These are phyloP conservation scores for Trametes gibbosa DNA, from an alignment of 768 basidiomycete genomes.

Conservation along the genomic window DNA sequence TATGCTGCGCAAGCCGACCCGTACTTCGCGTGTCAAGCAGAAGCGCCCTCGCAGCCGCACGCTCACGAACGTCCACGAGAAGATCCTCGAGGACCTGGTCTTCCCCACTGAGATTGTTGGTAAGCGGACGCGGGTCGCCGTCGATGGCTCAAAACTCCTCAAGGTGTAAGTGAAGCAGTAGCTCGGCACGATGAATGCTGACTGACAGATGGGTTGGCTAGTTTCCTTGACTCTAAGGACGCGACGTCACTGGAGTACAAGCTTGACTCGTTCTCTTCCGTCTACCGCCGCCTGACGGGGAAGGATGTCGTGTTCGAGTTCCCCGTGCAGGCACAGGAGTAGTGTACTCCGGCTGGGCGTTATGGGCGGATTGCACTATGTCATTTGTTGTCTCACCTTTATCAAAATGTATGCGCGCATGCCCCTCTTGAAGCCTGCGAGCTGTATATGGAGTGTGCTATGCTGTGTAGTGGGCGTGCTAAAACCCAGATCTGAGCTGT, in stretches of 20 bases:
- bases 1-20: slow-evolving; percentile 96
- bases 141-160: slow-evolving; percentile 92
- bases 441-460: slow-evolving; percentile 11
- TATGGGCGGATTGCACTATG: slow-evolving; percentile 34
- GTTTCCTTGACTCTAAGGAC: slow-evolving; percentile 97
- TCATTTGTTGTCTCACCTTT: slow-evolving; percentile 27
- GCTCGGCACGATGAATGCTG: slow-evolving; percentile 2
- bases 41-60: slow-evolving; percentile 97
- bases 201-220: slow-evolving; percentile 31
- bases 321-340: slow-evolving; percentile 73
- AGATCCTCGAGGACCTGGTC: slow-evolving; percentile 98
- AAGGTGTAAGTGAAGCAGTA: slow-evolving; percentile 78
- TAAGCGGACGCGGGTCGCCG: slow-evolving; percentile 91
- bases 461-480: not conserved
- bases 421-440: slow-evolving; percentile 25
- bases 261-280: slow-evolving; percentile 97
- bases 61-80: slow-evolving; percentile 95
- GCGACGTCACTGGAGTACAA: slow-evolving; percentile 99
- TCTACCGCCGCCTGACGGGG: slow-evolving; percentile 93
- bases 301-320: slow-evolving; percentile 97
- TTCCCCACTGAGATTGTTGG: slow-evolving; percentile 99
- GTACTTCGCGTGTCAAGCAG: slow-evolving; percentile 88
- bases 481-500: not conserved
- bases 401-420: slow-evolving; percentile 36
- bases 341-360: slow-evolving; percentile 38